phyloP scores from a whole-genome alignment of 2,329 filamentous ascomycete species.

The Allantophomopsis lycopodina region DNA sequence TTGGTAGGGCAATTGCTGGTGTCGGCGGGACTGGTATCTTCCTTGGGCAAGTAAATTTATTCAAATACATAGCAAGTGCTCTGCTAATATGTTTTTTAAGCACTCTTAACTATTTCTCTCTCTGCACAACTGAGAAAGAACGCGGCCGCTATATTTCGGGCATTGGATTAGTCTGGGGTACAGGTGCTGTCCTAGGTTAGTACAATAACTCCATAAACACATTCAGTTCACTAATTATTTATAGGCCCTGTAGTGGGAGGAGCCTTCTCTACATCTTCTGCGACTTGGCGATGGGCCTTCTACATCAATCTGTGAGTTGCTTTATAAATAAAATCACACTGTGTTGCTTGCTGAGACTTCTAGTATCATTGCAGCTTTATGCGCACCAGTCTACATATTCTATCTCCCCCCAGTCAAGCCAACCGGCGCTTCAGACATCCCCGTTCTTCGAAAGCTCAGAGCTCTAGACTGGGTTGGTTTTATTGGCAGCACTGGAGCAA shows the following conservation, averaged over 20 bases:
- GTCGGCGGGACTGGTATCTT: constrained; percentile 4
- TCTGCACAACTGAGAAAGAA: constrained; percentile 5
- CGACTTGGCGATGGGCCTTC: constrained; percentile 23
- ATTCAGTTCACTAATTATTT: too few relatives aligned
- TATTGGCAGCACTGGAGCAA: constrained; percentile 13
- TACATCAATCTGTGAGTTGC: constrained; percentile 13
- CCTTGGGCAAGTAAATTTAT: neutral
- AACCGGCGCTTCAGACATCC: neutral
- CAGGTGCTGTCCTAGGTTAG: constrained; percentile 2
- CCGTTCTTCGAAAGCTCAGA: constrained; percentile 2
- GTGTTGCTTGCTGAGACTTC: constrained; percentile 16
- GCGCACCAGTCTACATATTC: constrained; percentile 9
- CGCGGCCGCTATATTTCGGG: constrained; percentile 1
- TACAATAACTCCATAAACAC: too few relatives aligned
- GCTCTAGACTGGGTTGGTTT: constrained; percentile 20
- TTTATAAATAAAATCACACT: neutral
- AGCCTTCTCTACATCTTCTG: constrained; percentile 16
- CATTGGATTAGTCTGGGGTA: constrained; percentile 2
- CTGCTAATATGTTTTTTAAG: neutral
- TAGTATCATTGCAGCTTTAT: constrained; percentile 15
- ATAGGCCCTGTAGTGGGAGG: constrained; percentile 13
- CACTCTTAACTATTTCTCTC: neutral
- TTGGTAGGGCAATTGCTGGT: constrained; percentile 13
- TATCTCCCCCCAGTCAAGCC: constrained; percentile 5
- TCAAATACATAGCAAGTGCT: neutral